Evolutionary conservation across 345 rosid genomes (phyloP).

Genomic region (Gossypium ekmanianum): DNA sequence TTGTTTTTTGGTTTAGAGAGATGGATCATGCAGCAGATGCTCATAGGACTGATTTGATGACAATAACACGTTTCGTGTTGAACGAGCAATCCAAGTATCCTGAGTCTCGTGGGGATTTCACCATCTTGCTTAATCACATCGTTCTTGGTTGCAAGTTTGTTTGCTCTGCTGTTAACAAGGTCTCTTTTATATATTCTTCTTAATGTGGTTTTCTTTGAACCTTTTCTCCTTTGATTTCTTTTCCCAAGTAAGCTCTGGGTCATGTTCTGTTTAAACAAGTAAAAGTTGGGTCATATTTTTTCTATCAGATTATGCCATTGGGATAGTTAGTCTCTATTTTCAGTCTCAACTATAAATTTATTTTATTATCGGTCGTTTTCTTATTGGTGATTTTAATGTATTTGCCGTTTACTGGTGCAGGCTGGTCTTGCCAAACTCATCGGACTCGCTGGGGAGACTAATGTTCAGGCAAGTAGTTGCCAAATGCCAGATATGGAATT

Average conservation of each 20-base stretch:
- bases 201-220: not conserved
- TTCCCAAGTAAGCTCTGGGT: not conserved
- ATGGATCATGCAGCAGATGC: conserved; percentile 96
- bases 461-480: conserved; percentile 62
- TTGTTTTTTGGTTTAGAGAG: conserved; percentile 13
- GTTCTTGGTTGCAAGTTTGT: conserved; percentile 99
- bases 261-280: not conserved
- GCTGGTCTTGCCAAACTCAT: conserved; percentile 94
- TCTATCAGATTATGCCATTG: not conserved
- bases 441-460: conserved; percentile 98
- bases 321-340: not conserved
- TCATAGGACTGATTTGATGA: conserved; percentile 90
- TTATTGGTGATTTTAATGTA: no score
- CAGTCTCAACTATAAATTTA: not conserved
- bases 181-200: conserved; percentile 7
- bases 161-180: conserved; percentile 94
- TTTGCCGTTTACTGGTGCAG: conserved; percentile 35
- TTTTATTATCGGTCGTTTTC: not conserved
- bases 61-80: conserved; percentile 79
- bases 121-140: conserved; percentile 84
- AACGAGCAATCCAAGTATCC: conserved; percentile 89
- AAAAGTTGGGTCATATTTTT: not conserved
- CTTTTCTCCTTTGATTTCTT: not conserved
- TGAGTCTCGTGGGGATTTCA: conserved; percentile 96
- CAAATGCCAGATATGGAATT: not conserved